phyloP scores from a whole-genome alignment of 352 stramenopile genomes.

The Globisporangium ultimum region DNA sequence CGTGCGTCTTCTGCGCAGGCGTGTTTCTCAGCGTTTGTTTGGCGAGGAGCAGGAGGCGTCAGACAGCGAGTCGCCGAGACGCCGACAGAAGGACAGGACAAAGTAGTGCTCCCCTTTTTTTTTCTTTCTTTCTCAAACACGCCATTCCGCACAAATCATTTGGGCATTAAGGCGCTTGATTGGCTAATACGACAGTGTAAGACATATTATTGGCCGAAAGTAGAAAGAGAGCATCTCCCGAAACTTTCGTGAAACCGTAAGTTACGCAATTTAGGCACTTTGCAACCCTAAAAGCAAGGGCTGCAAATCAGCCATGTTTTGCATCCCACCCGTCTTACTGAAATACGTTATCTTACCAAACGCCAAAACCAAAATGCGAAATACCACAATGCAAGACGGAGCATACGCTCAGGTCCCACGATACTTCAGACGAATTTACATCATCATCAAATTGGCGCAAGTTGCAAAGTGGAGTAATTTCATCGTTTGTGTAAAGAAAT shows the following conservation, averaged over 20 bases:
- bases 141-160: neutral
- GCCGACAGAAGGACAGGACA: neutral
- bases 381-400: too few species aligned
- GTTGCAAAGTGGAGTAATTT: constrained; percentile 3
- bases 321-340: neutral
- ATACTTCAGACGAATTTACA: too few species aligned
- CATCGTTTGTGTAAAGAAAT: constrained; percentile 7
- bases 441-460: too few species aligned
- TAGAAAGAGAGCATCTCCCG: neutral
- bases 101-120: neutral
- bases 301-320: constrained; percentile 2
- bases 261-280: too few species aligned
- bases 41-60: neutral
- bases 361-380: too few species aligned
- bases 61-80: neutral
- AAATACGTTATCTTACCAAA: neutral
- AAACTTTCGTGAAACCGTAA: neutral
- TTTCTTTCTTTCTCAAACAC: constrained; percentile 1
- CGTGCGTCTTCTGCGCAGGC: neutral
- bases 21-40: neutral
- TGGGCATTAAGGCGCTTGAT: neutral
- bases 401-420: too few species aligned
- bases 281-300: neutral
- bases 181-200: neutral
- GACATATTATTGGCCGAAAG: neutral